Conservation (phyloP, 192 early-diverging fungal species). For the Coemansia sp. region DNA sequence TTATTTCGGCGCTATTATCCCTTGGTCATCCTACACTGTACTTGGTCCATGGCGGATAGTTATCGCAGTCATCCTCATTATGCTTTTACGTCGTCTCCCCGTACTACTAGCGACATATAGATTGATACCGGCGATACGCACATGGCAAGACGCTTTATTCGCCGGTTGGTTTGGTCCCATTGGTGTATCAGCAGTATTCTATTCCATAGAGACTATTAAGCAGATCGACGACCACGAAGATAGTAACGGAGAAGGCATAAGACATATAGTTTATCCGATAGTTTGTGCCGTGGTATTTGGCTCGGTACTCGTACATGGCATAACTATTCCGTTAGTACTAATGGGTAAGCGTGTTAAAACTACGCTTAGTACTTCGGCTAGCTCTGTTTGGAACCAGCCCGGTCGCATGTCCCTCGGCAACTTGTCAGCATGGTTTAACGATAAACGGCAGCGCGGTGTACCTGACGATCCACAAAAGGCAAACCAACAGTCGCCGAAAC, state of each 20-base stretch:
- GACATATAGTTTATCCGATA: slow-evolving; percentile 56
- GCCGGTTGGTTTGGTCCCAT: slow-evolving; percentile 94
- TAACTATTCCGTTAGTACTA: slow-evolving; percentile 76
- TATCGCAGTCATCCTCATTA: slow-evolving; percentile 62
- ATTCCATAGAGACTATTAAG: slow-evolving; percentile 55
- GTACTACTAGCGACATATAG: slow-evolving; percentile 64
- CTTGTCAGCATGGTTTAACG: not conserved
- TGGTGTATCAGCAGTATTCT: slow-evolving; percentile 68
- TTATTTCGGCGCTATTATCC: slow-evolving; percentile 80
- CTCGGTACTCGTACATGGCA: slow-evolving; percentile 82
- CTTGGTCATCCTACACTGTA: slow-evolving; percentile 66
- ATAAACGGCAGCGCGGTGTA: not conserved
- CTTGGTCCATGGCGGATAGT: slow-evolving; percentile 68
- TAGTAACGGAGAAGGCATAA: slow-evolving; percentile 18
- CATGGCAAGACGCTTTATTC: slow-evolving; percentile 76
- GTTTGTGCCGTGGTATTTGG: slow-evolving; percentile 77
- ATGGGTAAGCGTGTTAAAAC: slow-evolving; percentile 57
- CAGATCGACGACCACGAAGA: slow-evolving; percentile 35
- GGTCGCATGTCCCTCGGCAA: slow-evolving; percentile 6
- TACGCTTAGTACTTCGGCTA: slow-evolving; percentile 28
- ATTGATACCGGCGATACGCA: slow-evolving; percentile 70
- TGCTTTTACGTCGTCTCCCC: slow-evolving; percentile 76
- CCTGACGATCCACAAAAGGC: slow-evolving; percentile 74
- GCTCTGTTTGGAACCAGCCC: slow-evolving; percentile 22
- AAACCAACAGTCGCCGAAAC: slow-evolving; percentile 19